Base-by-base conservation (phyloP, 345 rosid genomes). In the Geranium rotundifolium region DNA sequence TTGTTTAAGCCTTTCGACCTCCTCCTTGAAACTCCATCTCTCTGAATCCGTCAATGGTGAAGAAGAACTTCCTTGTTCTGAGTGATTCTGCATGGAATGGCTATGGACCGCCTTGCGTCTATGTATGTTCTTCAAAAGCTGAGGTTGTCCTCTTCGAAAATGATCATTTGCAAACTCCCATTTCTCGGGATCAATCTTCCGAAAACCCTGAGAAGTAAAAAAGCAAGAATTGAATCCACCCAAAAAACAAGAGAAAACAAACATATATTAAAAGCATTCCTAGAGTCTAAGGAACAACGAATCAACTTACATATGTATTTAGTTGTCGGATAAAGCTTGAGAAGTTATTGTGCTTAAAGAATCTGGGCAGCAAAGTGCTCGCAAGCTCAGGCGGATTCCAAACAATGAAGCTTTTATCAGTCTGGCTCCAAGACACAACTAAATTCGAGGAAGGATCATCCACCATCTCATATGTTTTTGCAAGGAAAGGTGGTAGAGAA, bases 161-260 rank as follows among this genome's bases (percentile, higher is more conserved):
- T 86, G 90, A 1, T 95, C 96, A 54, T 95, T 95, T 0, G 85
- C 85, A 65, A 90, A 95, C 68, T 95, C 99, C 99, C 97, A 90
- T 73, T 79, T 84, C 61, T 90, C 97, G 0, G 96, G 88, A 72
- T 90, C 96, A 41, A 66, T 29, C 73, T 95, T 90, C 68, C 84
- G 79, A 69, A 95, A 95, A 23, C 97, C 97, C 99, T 95, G 76
- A 49, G 27, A 69, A 73, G 18, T 50, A 41, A 39, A 2, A 39
- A 56, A 62, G 63, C 59, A 52, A 20, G 19, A 73, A 13, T 19
- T 61, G 29, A 71, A 60, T 19, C 57, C 69, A 65, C 65, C 63
- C 67, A 50, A 12, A 4, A 52, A 0, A 23, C 27, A 23, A 23
- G 27, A 2, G 27, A 1, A 23, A 23, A 23, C 27, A 63, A 30